Conservation (phyloP, 257 asterid genomes). For the Penstemon davidsonii region DNA sequence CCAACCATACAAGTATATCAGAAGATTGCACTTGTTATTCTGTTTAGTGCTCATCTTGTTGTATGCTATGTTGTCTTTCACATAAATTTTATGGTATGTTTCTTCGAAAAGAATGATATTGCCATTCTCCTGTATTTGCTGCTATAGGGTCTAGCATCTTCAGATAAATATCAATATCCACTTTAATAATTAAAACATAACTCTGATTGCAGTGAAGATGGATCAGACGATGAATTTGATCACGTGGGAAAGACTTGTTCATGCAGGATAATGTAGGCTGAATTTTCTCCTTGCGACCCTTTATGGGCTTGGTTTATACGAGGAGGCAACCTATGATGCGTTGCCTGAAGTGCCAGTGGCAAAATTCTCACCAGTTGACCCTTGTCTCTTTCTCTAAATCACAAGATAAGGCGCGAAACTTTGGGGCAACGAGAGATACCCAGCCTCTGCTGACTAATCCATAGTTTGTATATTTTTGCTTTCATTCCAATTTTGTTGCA, state of each 20-base stretch:
- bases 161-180: background rate
- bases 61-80: too few relatives aligned
- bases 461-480: conserved; percentile 30
- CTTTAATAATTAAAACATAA: conserved; percentile 29
- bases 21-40: too few relatives aligned
- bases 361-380: conserved; percentile 2
- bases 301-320: conserved; percentile 4
- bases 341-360: conserved; percentile 32
- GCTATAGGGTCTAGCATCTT: background rate
- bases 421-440: conserved; percentile 28
- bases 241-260: conserved; percentile 63
- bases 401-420: background rate
- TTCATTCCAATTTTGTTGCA: conserved; percentile 43
- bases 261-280: conserved; percentile 77
- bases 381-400: conserved; percentile 20
- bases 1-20: too few relatives aligned
- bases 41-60: too few relatives aligned
- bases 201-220: conserved; percentile 66
- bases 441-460: conserved; percentile 32
- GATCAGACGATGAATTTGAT: conserved; percentile 74
- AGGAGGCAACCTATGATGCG: conserved; percentile 20
- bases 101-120: background rate
- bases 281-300: conserved; percentile 15
- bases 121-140: background rate
- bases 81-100: background rate